Evolutionary conservation across 2,329 filamentous ascomycete species (phyloP).

Genomic region (Diplodia intermedia): DNA sequence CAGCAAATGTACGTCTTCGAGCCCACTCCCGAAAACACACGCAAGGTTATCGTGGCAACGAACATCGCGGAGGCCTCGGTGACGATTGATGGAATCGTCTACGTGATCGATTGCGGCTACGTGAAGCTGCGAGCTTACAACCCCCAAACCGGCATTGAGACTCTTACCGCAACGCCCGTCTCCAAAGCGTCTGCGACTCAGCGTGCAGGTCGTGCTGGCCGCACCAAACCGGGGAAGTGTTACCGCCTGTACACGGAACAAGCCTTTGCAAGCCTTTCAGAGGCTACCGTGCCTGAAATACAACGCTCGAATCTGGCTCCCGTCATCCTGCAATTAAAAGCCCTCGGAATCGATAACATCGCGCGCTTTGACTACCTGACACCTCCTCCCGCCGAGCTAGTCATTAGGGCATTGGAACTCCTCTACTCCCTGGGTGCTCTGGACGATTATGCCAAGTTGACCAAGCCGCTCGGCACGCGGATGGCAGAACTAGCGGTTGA

Average conservation of each 20-base stretch:
- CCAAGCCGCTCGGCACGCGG: conserved; percentile 80
- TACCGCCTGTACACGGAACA: conserved; percentile 89
- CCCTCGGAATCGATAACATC: conserved; percentile 93
- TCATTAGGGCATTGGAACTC: conserved; percentile 85
- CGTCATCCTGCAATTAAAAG: conserved; percentile 88
- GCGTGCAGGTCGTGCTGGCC: conserved; percentile 85
- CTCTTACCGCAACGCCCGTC: conserved; percentile 78
- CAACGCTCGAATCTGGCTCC: conserved; percentile 91
- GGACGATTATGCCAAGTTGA: conserved; percentile 89
- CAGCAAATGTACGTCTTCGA: conserved; percentile 97
- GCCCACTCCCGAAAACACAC: conserved; percentile 76
- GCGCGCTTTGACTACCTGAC: conserved; percentile 89
- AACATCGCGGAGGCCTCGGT: conserved; percentile 97
- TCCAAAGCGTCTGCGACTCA: conserved; percentile 95
- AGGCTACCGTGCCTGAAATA: conserved; percentile 84
- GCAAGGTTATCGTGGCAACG: conserved; percentile 91
- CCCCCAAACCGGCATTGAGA: conserved; percentile 84
- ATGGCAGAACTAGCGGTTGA: conserved; percentile 95
- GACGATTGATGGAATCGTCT: conserved; percentile 90
- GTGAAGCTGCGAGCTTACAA: conserved; percentile 90
- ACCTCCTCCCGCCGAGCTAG: conserved; percentile 80
- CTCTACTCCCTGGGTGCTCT: conserved; percentile 86
- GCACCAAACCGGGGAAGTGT: conserved; percentile 90
- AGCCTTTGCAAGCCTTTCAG: conserved; percentile 69
- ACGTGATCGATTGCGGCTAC: conserved; percentile 88